Evolutionary conservation across 2,329 filamentous ascomycete species (phyloP).

Genomic region (Karstenula rhodostoma): DNA sequence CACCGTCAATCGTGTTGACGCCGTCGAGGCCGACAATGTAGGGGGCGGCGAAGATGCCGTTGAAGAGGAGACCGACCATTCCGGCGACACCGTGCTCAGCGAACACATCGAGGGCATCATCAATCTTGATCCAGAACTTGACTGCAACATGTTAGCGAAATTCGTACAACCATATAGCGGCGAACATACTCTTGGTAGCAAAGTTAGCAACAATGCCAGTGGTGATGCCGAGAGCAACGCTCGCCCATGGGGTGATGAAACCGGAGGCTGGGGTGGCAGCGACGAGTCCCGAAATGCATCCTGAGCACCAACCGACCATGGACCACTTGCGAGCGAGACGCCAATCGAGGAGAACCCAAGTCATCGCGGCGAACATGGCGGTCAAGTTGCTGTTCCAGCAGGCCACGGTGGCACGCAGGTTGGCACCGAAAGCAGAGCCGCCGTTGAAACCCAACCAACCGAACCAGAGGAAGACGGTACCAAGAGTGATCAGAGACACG

Average conservation of each 20-base stretch:
- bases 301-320: slow-evolving; percentile 92
- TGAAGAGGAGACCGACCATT: slow-evolving; percentile 80
- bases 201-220: slow-evolving; percentile 80
- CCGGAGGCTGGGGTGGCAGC: slow-evolving; percentile 86
- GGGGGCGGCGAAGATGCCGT: slow-evolving; percentile 77
- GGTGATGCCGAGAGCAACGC: slow-evolving; percentile 66
- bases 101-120: slow-evolving; percentile 90
- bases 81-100: slow-evolving; percentile 88
- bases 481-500: slow-evolving; percentile 94
- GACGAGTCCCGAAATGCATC: slow-evolving; percentile 84
- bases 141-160: slow-evolving; percentile 53
- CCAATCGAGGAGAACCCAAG: slow-evolving; percentile 96
- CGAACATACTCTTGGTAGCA: slow-evolving; percentile 79
- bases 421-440: slow-evolving; percentile 91
- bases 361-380: slow-evolving; percentile 88
- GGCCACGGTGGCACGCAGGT: slow-evolving; percentile 92
- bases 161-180: background rate
- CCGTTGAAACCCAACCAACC: slow-evolving; percentile 99
- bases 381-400: slow-evolving; percentile 98
- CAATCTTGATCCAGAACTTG: slow-evolving; percentile 79
- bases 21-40: slow-evolving; percentile 80
- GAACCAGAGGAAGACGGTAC: slow-evolving; percentile 96
- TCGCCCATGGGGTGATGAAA: slow-evolving; percentile 75
- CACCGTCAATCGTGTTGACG: slow-evolving; percentile 71
- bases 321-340: slow-evolving; percentile 94